These are phyloP conservation scores for Cladosporium sp. DNA, from an alignment of 2,329 filamentous ascomycete genomes.

Conservation along the genomic window DNA sequence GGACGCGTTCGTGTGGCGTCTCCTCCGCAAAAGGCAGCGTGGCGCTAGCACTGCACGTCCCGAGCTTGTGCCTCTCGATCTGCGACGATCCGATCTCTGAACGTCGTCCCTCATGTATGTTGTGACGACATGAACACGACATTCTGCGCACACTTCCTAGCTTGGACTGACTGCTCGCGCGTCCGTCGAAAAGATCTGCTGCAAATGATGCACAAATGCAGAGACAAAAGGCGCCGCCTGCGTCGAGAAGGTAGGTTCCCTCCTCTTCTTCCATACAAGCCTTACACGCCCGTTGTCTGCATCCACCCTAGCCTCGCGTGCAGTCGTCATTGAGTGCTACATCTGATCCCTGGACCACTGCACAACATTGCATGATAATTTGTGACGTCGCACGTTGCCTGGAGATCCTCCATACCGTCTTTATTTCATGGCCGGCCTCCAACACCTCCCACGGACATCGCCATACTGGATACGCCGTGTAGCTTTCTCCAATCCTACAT, in stretches of 20 bases:
- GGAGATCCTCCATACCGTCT: background rate
- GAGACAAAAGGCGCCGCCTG: background rate
- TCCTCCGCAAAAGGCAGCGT: background rate
- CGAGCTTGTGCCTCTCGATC: background rate
- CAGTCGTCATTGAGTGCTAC: conserved; percentile 9
- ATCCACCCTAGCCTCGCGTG: background rate
- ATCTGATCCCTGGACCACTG: background rate
- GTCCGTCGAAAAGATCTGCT: conserved; percentile 1
- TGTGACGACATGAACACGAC: conserved; percentile 10
- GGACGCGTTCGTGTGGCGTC: background rate
- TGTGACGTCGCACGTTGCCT: background rate
- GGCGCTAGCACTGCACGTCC: background rate
- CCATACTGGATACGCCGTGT: conserved; percentile 8
- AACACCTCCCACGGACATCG: conserved; percentile 6
- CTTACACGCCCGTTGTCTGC: background rate
- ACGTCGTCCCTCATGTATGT: background rate
- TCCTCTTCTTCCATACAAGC: background rate
- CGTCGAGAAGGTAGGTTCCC: background rate
- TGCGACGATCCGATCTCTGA: conserved; percentile 2
- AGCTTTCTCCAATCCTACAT: conserved; percentile 1
- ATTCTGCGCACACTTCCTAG: conserved; percentile 1
- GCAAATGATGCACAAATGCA: background rate
- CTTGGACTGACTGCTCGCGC: background rate
- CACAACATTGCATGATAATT: background rate
- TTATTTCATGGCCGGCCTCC: conserved; percentile 6